Evolutionary conservation across 768 basidiomycete genomes (phyloP).

Genomic region (Leccinum ochraceum): DNA sequence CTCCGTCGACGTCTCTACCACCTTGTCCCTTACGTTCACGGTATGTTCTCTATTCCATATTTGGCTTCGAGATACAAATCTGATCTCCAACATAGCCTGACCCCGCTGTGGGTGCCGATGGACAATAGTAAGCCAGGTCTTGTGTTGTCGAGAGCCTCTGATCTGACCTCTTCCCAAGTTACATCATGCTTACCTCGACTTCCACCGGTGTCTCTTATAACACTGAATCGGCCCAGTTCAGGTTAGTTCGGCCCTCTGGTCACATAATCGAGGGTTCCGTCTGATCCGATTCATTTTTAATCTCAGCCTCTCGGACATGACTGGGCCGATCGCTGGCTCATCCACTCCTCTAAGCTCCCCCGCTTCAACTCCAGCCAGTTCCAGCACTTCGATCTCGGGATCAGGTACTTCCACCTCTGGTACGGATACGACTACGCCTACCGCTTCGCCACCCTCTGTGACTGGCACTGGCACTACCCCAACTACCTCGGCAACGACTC

Average conservation of each 20-base stretch:
- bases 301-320: conserved; percentile 56
- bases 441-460: conserved; percentile 30
- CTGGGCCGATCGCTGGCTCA: conserved; percentile 43
- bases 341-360: conserved; percentile 15
- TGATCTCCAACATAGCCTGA: conserved; percentile 44
- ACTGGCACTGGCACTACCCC: conserved; percentile 26
- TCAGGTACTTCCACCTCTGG: conserved; percentile 20
- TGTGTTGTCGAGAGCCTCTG: neutral
- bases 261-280: neutral
- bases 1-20: conserved; percentile 45
- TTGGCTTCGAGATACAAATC: neutral
- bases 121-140: conserved; percentile 49
- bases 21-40: conserved; percentile 53
- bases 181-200: conserved; percentile 56
- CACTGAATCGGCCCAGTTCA: conserved; percentile 56
- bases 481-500: neutral
- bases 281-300: conserved; percentile 5
- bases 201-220: conserved; percentile 30
- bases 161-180: conserved; percentile 40
- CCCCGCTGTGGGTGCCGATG: conserved; percentile 54
- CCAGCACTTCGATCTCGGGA: conserved; percentile 1
- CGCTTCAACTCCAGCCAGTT: neutral
- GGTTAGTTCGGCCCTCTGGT: conserved; percentile 37
- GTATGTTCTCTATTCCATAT: conserved; percentile 31
- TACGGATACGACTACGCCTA: neutral